phyloP scores from a whole-genome alignment of 257 asterid genomes.

The Phtheirospermum japonicum region DNA sequence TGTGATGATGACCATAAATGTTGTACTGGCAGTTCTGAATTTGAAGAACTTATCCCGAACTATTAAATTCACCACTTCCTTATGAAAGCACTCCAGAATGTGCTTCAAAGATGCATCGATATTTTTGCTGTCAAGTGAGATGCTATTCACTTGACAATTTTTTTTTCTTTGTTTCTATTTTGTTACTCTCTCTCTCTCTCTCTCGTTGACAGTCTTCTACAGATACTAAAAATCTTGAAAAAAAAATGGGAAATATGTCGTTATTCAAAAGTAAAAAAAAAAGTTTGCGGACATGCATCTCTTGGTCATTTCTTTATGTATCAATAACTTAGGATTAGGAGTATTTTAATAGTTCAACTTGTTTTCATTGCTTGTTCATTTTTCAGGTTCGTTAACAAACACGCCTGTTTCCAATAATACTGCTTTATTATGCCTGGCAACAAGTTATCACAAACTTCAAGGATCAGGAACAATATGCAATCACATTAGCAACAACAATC shows the following conservation, averaged over 20 bases:
- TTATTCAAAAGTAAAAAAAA: not conserved
- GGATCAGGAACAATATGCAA: slow-evolving; percentile 46
- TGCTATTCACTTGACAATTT: slow-evolving; percentile 20
- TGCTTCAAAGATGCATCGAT: slow-evolving; percentile 60
- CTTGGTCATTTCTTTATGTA: slow-evolving; percentile 3
- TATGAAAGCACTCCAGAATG: slow-evolving; percentile 50
- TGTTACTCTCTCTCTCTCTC: too few relatives aligned
- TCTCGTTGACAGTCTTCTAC: slow-evolving; percentile 10
- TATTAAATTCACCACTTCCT: slow-evolving; percentile 47
- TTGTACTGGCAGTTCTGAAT: slow-evolving; percentile 67
- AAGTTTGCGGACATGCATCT: slow-evolving; percentile 1
- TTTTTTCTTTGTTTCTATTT: slow-evolving; percentile 2
- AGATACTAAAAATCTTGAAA: slow-evolving; percentile 9
- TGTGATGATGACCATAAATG: slow-evolving; percentile 77
- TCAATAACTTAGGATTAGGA: not conserved
- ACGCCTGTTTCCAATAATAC: slow-evolving; percentile 40
- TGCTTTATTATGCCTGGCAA: slow-evolving; percentile 60
- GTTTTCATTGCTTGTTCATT: slow-evolving; percentile 23
- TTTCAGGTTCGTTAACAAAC: slow-evolving; percentile 55
- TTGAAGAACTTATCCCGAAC: slow-evolving; percentile 49
- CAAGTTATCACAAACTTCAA: slow-evolving; percentile 51
- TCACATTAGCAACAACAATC: slow-evolving; percentile 46
- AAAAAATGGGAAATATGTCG: slow-evolving; percentile 1
- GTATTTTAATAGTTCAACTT: not conserved
- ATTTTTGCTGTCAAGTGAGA: slow-evolving; percentile 63